Evolutionary conservation across 2,329 filamentous ascomycete genomes (phyloP), one percentile per base, ranked within the genome.

Genomic region (Aspergillus tanneri): DNA sequence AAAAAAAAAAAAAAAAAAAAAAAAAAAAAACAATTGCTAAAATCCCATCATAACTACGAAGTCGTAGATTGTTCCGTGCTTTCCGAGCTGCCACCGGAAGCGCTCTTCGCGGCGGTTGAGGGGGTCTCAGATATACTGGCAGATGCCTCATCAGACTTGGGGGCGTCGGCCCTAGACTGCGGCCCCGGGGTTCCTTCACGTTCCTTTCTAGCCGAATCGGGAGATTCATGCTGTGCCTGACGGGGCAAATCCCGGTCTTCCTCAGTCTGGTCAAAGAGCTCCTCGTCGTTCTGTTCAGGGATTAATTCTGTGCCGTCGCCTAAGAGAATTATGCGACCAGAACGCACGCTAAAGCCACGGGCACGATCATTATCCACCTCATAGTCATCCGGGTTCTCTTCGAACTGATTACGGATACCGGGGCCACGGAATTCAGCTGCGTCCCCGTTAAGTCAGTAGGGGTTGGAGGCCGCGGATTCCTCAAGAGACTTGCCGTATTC

Each of bases 251-350:
- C 90, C 69, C 89, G 88, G 65, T 95, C 88, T 61, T 84, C 82
- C 65, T 95, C 89, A 67, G 90, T 87, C 62, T 90, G 86, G 70
- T 96, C 90, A 73, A 96, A 95, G 85, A 96, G 92, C 63, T 96
- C 90, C 56, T 87, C 84, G 66, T 96, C 90, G 71, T 90, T 85
- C 68, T 87, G 87, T 72, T 93, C 90, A 60, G 89, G 90, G 65
- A 91, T 78, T 68, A 95, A 84, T 77, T 96, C 91, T 64, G 90
- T 95, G 63, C 92, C 93, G 76, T 97, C 91, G 59, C 92, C 91
- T 60, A 99, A 82, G 68, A 96, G 85, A 71, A 97, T 97, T 70
- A 96, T 90, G 62, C 91, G 85, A 60, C 90, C 90, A 50, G 77
- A 75, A 70, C 83, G 83, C 69, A 86, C 87, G 68, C 85, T 86